Base-by-base conservation (phyloP, 2,329 filamentous ascomycete genomes). In the Emergomyces pasteurianus region DNA sequence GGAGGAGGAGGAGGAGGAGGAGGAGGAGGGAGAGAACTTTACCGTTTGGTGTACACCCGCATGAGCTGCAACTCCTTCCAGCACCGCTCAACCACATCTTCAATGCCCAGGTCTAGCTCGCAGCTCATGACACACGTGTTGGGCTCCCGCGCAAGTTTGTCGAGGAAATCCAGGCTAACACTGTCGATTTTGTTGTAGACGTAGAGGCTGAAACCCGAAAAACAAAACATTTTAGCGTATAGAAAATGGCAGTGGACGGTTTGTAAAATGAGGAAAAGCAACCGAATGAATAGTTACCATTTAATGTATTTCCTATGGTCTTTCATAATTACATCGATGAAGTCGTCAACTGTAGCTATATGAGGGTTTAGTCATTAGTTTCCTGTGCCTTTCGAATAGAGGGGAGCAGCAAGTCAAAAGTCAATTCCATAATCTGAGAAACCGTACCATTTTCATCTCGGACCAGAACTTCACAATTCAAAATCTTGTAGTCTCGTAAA, bases 161-260 rank as follows among this genome's bases (percentile, higher is more conserved):
- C 89, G 55, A 99, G 83, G 76, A 95, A 95, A 72, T 96, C 91
- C 66, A 99, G 83, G 49, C 88, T 92, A 63, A 99, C 89, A 73
- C 85, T 87, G 78, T 99, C 94, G 77, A 99, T 95, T 79, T 99
- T 99, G 87, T 99, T 99, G 85, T 99, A 99, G 38, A 97, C 92
- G 77, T 99, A 99, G 38, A 99, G 82, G 71, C 90, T 81, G 38
- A 18, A 9, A 14, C 14, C 2, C 31, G 12, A 1, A 28, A n/a
- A 42, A 28, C 10, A 42, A n/a, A 42, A 26, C 18, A 38, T 47
- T 26, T 59, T 36, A 61, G 42, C 14, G 46, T n/a, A 0, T 23
- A 42, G 31, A 3, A 21, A n/a, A 21, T 34, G 16, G 9, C n/a
- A 53, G 31, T 31, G 31, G n/a, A n/a, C 14, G 18, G 28, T 31